Percentiles rank a stretch among this genome's conserved stretches.
Conservation (phyloP, 768 basidiomycete species). For the Phlegmacium glaucopus region DNA sequence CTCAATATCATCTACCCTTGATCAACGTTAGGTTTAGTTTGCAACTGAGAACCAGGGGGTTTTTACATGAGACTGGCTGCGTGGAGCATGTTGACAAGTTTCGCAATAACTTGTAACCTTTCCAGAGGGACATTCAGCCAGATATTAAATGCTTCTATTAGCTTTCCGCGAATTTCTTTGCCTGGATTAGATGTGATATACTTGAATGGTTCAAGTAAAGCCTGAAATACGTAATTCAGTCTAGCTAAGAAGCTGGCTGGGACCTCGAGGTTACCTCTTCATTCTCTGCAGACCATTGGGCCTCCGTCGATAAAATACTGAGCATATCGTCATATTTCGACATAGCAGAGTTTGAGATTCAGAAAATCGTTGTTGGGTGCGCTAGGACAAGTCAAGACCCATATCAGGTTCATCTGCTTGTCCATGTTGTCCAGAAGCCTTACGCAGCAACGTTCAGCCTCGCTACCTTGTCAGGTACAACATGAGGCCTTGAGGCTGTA, state of each 20-base stretch:
- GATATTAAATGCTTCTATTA: slow-evolving; percentile 90
- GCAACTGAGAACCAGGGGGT: background rate
- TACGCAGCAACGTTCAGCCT: too few relatives aligned
- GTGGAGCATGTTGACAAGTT: slow-evolving; percentile 91
- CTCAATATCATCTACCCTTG: slow-evolving; percentile 91
- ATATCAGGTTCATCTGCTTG: too few relatives aligned
- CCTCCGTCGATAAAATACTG: slow-evolving; percentile 24
- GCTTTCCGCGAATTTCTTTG: slow-evolving; percentile 84
- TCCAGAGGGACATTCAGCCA: slow-evolving; percentile 84
- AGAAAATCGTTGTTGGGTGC: too few relatives aligned
- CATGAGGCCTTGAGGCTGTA: too few relatives aligned
- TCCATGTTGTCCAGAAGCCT: too few relatives aligned
- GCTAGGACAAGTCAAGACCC: too few relatives aligned
- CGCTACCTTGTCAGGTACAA: too few relatives aligned
- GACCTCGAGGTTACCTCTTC: slow-evolving; percentile 24
- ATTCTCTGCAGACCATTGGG: slow-evolving; percentile 32
- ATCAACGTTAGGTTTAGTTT: background rate
- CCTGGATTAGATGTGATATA: slow-evolving; percentile 85
- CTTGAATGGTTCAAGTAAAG: slow-evolving; percentile 81
- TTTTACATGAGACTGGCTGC: slow-evolving; percentile 87
- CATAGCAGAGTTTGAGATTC: slow-evolving; percentile 9
- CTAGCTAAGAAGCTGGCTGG: background rate
- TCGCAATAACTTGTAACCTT: slow-evolving; percentile 69
- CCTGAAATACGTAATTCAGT: slow-evolving; percentile 19
- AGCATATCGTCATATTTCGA: slow-evolving; percentile 40